A percentile compares a stretch with the other conserved stretches of the same genome.
Conservation (phyloP, 148 eudicot genomes). For the Dysphania ambrosioides region DNA sequence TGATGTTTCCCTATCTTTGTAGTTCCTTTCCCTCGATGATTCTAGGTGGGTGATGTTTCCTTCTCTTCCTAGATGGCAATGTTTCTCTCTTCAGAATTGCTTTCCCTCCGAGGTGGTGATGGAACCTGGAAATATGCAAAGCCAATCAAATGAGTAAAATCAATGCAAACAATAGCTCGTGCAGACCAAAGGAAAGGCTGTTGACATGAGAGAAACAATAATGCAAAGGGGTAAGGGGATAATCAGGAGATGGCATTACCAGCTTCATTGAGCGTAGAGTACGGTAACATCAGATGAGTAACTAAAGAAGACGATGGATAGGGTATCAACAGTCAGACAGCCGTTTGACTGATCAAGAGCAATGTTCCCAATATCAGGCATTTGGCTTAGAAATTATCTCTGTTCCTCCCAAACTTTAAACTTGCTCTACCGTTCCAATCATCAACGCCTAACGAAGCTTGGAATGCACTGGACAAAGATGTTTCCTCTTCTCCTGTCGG, state of each 20-base stretch:
- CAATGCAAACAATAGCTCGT: neutral
- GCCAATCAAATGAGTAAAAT: neutral
- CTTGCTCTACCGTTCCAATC: neutral
- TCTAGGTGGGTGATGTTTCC: no score
- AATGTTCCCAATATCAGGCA: neutral
- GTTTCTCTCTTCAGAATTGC: conserved; percentile 41
- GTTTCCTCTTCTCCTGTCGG: neutral
- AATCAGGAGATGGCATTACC: neutral
- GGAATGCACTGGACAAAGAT: neutral
- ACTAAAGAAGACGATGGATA: no score
- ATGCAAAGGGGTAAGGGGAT: neutral
- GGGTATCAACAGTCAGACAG: no score
- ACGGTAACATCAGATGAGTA: neutral
- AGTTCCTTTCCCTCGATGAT: conserved; percentile 51
- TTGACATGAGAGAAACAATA: neutral
- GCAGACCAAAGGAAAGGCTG: neutral
- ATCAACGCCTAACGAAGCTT: neutral
- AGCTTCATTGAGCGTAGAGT: neutral
- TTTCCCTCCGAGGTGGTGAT: conserved; percentile 75
- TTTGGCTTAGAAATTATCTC: neutral
- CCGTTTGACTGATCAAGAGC: no score
- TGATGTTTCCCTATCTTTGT: conserved; percentile 32
- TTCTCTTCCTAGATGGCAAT: conserved; percentile 45
- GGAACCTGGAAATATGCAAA: conserved; percentile 45
- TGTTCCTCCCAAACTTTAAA: neutral